These are phyloP conservation scores for Cynanchum wilfordii DNA, from an alignment of 257 asterid genomes.

Conservation along the genomic window DNA sequence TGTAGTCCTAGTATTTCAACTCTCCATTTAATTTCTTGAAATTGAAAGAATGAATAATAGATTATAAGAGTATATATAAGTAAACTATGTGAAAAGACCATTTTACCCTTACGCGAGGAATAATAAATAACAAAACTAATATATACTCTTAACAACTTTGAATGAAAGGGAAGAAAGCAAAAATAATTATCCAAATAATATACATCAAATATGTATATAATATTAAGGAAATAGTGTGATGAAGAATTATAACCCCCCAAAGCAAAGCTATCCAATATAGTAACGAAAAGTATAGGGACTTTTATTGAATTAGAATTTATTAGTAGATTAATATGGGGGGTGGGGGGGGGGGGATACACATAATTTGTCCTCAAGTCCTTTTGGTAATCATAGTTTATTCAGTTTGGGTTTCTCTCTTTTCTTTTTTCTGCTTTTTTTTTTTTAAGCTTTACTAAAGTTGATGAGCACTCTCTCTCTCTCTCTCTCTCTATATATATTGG, in stretches of 20 bases:
- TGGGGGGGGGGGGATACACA: background rate
- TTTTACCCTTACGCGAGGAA: no score
- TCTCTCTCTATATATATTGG: no score
- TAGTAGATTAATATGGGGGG: background rate
- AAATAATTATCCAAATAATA: background rate
- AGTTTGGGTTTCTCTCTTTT: slow-evolving; percentile 1
- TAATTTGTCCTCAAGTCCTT: background rate
- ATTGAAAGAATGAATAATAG: no score
- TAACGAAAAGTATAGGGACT: slow-evolving; percentile 2
- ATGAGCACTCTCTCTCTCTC: background rate
- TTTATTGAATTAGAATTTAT: background rate
- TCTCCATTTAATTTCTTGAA: no score
- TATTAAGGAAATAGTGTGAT: background rate
- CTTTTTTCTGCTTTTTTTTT: background rate
- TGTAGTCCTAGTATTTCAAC: no score
- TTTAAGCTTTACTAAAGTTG: slow-evolving; percentile 31
- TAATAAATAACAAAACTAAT: no score
- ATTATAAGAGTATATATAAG: no score
- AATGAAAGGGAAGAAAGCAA: no score
- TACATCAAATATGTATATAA: background rate
- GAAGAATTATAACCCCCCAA: background rate
- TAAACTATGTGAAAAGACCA: no score
- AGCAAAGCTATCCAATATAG: background rate
- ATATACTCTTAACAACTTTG: no score
- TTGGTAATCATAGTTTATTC: background rate